phyloP scores from a whole-genome alignment of 495 filamentous ascomycete genomes.

The Neurospora hispaniola region DNA sequence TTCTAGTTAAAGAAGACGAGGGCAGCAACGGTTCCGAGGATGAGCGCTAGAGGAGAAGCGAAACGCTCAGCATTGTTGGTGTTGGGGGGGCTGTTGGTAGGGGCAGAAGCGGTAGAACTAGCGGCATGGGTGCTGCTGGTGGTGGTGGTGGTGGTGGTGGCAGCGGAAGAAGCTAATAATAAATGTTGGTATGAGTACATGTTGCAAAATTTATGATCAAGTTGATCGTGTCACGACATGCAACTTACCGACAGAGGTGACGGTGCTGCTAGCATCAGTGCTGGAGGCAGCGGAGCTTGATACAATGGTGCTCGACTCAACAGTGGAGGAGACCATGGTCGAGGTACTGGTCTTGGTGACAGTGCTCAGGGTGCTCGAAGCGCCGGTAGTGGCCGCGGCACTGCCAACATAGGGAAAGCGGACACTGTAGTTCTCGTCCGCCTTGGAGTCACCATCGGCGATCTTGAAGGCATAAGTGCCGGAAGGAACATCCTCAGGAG shows the following conservation, averaged over 20 bases:
- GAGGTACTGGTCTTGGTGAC: slow-evolving; percentile 12
- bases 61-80: slow-evolving; percentile 23
- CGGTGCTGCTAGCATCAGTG: slow-evolving; percentile 4
- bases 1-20: slow-evolving; percentile 29
- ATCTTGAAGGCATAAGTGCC: slow-evolving; percentile 37
- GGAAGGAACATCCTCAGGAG: slow-evolving; percentile 20
- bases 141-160: neutral
- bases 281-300: slow-evolving; percentile 8
- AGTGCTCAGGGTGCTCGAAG: slow-evolving; percentile 16
- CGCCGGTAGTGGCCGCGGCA: slow-evolving; percentile 13
- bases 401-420: slow-evolving; percentile 26
- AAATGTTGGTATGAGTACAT: neutral
- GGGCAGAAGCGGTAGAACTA: neutral
- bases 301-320: slow-evolving; percentile 9
- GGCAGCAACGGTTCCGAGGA: slow-evolving; percentile 24
- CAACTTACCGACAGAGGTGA: slow-evolving; percentile 4
- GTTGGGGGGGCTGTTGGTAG: slow-evolving; percentile 10
- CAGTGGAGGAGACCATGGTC: slow-evolving; percentile 7
- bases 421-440: slow-evolving; percentile 31
- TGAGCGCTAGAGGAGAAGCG: slow-evolving; percentile 26
- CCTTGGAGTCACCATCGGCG: slow-evolving; percentile 12
- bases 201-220: neutral
- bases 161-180: neutral
- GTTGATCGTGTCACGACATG: neutral
- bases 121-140: neutral